Base-by-base conservation (phyloP, 495 filamentous ascomycete species). In the Neurospora africana region DNA sequence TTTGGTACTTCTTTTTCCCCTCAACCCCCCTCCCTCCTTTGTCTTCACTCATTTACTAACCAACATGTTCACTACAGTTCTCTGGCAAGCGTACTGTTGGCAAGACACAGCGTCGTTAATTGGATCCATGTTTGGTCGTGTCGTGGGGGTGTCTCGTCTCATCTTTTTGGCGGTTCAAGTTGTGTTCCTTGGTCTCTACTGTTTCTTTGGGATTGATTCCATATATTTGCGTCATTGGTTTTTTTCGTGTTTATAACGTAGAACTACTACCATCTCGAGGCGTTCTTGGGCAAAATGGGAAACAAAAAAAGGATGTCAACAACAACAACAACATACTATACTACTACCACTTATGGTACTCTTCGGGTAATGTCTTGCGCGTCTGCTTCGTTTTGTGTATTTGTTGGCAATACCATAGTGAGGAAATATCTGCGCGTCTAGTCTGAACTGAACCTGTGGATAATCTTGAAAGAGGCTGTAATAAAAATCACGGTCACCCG, bases 1-100 rank as follows among this genome's bases (percentile, higher is more conserved):
- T 84, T 87, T 99, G 88, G 93, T 97, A 87, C 77, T 89, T 86
- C 73, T 70, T 65, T 27, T 17, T 37, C 53, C 19, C 41, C 19
- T 33, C 19, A 30, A 30, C 30, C 69, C 7, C 41, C 0, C 35
- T 19, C n/a, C 0, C 36, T 15, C 30, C 19, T 44, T 33, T 30
- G 27, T 33, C 68, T 36, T 35, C 15, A 41, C 7, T 41, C 37
- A 7, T 35, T 37, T 76, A 21, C 82, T 86, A 79, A 86, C 73
- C 19, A 30, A n/a, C 33, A 5, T 21, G 15, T 13, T 71, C 10
- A 71, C 33, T 70, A 21, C 72, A 87, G 86, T 81, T 86, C 72
- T 81, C 86, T 23, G 87, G 87, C 69, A 89, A 89, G 85, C 81
- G 87, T 58, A 86, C 86, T 3, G 86, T 87, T 74, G 87, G 87